Evolutionary conservation across 2,329 filamentous ascomycete species (phyloP).

Genomic region (Fusarium virguliforme): DNA sequence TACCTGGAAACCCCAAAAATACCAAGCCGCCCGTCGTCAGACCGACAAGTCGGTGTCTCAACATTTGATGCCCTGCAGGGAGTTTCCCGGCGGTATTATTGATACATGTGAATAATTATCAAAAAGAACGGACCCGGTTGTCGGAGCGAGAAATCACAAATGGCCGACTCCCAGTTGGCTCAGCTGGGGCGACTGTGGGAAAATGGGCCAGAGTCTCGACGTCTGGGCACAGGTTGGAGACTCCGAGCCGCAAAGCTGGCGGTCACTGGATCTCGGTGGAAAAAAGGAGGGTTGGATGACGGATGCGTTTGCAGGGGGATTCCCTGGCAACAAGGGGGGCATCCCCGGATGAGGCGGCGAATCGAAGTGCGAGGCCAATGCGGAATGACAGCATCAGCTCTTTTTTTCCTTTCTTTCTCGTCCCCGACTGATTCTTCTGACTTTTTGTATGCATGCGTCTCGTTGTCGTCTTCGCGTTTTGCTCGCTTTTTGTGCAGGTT

Average conservation of each 20-base stretch:
- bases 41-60: background rate
- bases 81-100: background rate
- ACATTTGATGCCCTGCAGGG: background rate
- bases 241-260: constrained; percentile 37
- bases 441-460: background rate
- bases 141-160: constrained; percentile 19
- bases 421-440: constrained; percentile 7
- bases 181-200: constrained; percentile 13
- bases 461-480: background rate
- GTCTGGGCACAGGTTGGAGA: constrained; percentile 11
- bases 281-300: constrained; percentile 27
- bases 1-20: constrained; percentile 8
- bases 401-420: background rate
- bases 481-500: background rate
- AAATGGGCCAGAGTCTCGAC: constrained; percentile 29
- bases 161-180: constrained; percentile 28
- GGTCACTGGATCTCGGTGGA: background rate
- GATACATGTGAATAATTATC: background rate
- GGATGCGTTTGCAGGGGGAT: constrained; percentile 33
- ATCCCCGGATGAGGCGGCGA: constrained; percentile 22
- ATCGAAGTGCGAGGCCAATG: constrained; percentile 22
- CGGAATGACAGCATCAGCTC: constrained; percentile 41
- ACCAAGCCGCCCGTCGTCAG: background rate
- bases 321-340: constrained; percentile 19
- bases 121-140: background rate